A percentile compares a stretch with the other conserved stretches of the same genome.
Conservation (phyloP, 2,329 filamentous ascomycete genomes). For the Aphanocladium album region DNA sequence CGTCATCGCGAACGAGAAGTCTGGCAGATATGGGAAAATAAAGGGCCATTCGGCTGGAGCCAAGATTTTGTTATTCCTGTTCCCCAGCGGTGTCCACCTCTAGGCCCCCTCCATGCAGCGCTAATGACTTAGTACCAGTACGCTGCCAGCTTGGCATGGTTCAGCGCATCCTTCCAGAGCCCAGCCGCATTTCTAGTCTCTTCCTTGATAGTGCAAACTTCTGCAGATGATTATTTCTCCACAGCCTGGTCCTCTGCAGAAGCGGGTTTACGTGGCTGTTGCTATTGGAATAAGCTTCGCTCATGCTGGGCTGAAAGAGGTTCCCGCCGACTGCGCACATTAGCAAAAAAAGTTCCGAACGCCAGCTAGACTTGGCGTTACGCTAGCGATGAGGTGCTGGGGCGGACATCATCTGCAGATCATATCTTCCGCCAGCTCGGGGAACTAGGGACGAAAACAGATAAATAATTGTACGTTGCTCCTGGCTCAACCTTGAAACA, state of each 20-base stretch:
- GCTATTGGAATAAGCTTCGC: neutral
- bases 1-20: neutral
- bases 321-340: neutral
- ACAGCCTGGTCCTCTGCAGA: neutral
- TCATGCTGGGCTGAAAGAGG: neutral
- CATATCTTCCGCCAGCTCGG: neutral
- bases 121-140: neutral
- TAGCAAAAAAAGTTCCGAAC: constrained; percentile 5
- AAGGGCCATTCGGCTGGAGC: neutral
- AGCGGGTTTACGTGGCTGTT: neutral
- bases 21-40: neutral
- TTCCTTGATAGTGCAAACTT: neutral
- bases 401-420: constrained; percentile 4
- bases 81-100: neutral
- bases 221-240: neutral
- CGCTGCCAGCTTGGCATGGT: constrained; percentile 4
- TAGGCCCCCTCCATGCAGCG: neutral
- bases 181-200: neutral
- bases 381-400: constrained; percentile 2
- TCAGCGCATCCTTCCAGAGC: neutral
- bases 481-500: neutral
- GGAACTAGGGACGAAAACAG: neutral
- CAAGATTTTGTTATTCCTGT: neutral
- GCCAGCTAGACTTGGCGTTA: neutral
- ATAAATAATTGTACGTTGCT: neutral